Evolutionary conservation across 2,329 filamentous ascomycete species (phyloP).

Genomic region (Aspergillus persii): DNA sequence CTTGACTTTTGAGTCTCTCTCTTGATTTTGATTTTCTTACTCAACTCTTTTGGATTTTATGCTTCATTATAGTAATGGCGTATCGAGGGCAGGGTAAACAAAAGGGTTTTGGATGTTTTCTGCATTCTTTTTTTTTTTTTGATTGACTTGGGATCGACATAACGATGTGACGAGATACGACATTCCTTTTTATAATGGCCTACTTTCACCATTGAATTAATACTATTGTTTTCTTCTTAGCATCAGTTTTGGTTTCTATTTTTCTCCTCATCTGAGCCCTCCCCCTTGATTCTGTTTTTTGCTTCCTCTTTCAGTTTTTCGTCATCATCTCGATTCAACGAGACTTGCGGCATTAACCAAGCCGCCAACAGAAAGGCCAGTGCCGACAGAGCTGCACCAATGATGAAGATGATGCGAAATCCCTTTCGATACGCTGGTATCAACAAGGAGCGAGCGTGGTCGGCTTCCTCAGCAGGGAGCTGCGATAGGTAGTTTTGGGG

Average conservation of each 20-base stretch:
- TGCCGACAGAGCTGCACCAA: constrained; percentile 36
- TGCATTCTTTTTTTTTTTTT: not conserved
- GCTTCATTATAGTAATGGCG: constrained; percentile 2
- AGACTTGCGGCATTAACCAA: constrained; percentile 39
- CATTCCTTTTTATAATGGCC: constrained; percentile 1
- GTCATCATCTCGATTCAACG: constrained; percentile 28
- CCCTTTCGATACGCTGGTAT: constrained; percentile 38
- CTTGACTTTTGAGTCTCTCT: not conserved
- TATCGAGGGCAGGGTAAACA: not conserved
- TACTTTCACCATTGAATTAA: not conserved
- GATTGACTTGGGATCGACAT: not conserved
- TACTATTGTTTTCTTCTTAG: not conserved
- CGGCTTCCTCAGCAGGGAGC: constrained; percentile 22
- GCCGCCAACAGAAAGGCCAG: constrained; percentile 34
- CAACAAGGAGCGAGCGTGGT: constrained; percentile 27
- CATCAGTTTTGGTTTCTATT: not conserved
- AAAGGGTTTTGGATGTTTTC: not conserved
- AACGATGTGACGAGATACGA: constrained; percentile 10
- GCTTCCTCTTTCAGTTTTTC: constrained; percentile 30
- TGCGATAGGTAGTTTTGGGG: constrained; percentile 30
- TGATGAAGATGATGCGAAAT: constrained; percentile 42
- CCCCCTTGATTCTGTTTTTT: constrained; percentile 19
- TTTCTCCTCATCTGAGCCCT: constrained; percentile 7
- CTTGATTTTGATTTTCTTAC: not conserved
- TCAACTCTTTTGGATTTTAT: not conserved